Conservation (phyloP, 2,329 filamentous ascomycete genomes). For the Hymenoscyphus repandus region DNA sequence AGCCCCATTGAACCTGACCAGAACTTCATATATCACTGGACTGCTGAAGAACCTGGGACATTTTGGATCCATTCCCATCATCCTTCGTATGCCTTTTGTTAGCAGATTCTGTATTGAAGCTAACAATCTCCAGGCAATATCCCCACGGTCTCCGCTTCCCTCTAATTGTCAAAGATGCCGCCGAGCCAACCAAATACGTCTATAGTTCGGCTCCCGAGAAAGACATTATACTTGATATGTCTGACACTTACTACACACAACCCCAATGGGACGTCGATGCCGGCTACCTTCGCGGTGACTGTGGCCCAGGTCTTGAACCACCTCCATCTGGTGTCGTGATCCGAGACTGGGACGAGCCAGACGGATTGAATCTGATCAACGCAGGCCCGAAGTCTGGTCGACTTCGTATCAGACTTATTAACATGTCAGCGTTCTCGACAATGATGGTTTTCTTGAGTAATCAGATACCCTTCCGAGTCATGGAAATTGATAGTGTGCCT, state of each 20-base stretch:
- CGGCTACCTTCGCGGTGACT: background rate
- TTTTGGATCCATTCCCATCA: conserved; percentile 3
- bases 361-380: background rate
- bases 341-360: background rate
- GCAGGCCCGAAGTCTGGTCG: background rate
- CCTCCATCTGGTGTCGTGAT: background rate
- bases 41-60: background rate
- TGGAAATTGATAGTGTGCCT: background rate
- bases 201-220: background rate
- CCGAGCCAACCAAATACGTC: background rate
- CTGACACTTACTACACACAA: background rate
- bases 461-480: background rate
- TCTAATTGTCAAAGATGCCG: background rate
- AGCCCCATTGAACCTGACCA: background rate
- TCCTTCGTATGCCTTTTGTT: background rate
- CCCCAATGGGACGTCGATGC: background rate
- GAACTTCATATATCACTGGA: background rate
- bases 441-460: background rate
- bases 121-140: background rate
- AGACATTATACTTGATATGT: background rate
- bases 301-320: background rate
- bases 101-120: background rate
- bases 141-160: conserved; percentile 1
- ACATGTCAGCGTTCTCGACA: background rate
- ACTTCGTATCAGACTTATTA: background rate